Conservation (phyloP, 305 asterid genomes). For the Stenogyne calaminthoides region DNA sequence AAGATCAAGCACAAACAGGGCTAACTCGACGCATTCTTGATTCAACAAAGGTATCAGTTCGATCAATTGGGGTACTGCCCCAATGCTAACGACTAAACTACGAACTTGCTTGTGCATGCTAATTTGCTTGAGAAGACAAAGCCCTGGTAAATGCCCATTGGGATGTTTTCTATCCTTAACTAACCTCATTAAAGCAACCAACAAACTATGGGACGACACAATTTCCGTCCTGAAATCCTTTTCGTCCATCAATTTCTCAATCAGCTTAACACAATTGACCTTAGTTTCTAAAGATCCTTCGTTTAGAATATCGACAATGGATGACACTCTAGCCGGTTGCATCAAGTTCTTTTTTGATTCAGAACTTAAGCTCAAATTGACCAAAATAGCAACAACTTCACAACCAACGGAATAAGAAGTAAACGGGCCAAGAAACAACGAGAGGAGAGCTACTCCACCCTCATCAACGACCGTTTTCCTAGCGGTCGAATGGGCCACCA, state of each 20-base stretch:
- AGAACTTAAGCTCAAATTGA: constrained; percentile 42
- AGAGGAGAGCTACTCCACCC: constrained; percentile 51
- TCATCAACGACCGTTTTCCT: constrained; percentile 51
- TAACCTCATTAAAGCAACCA: constrained; percentile 55
- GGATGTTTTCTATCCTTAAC: constrained; percentile 54
- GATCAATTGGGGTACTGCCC: constrained; percentile 52
- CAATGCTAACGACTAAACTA: constrained; percentile 51
- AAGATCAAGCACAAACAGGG: constrained; percentile 43
- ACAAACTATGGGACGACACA: constrained; percentile 51
- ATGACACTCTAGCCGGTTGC: constrained; percentile 60
- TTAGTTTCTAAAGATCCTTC: constrained; percentile 63
- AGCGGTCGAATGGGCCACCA: constrained; percentile 46
- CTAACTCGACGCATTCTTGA: constrained; percentile 50
- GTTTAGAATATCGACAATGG: constrained; percentile 50
- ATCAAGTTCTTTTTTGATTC: constrained; percentile 48
- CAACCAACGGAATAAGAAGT: constrained; percentile 61
- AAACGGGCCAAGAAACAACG: constrained; percentile 59
- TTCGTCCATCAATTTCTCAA: constrained; percentile 52
- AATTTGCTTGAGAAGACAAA: constrained; percentile 51
- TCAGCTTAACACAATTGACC: constrained; percentile 47
- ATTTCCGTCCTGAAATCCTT: constrained; percentile 47
- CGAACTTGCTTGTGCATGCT: constrained; percentile 42
- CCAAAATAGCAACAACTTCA: constrained; percentile 54
- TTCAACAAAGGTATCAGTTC: constrained; percentile 45
- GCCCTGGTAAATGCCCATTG: constrained; percentile 46